Evolutionary conservation across 1,139 yeast species (phyloP), one percentile per base, ranked within the genome.

Genomic region (Geotrichum histeridarum): DNA sequence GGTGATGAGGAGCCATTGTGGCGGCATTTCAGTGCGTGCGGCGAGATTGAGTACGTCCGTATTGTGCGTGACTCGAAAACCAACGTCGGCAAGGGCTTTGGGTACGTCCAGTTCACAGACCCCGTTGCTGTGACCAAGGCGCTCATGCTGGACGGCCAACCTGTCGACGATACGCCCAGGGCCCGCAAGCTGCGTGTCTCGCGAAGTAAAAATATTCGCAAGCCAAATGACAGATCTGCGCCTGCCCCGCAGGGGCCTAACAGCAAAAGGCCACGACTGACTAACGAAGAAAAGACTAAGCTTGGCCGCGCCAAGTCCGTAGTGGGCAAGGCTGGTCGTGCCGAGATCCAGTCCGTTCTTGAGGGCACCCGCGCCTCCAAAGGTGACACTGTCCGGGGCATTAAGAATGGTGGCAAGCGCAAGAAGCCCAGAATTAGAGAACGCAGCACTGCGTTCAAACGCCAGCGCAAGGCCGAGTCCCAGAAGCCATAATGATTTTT

Each of bases 21-120:
- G 96, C 78, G 76, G 57, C 89, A 86, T 69, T 94, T 94, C 71
- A 37, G 39, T 14, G 62, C 68, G 2, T 77, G 84, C 61, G 90
- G 89, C 48, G 80, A 80, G 43, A 84, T 94, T 53, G 96, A 90
- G 68, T 84, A 88, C 59, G 97, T 91, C 30, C 81, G 99, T 68
- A 78, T 94, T 53, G 81, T 94, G 37, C 82, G 99, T 67, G 99
- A 94, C 69, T 73, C 95, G 17, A 88, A 88, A 71, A 93, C 98
- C 32, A 93, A 94, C 65, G 76, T 93, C 59, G 99, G 99, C 62
- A 94, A 93, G 72, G 99, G 99, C 4, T 91, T 94, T 74, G 99
- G 96, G 4, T 87, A 90, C 69, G 90, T 94, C 36, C 98, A 93
- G 71, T 94, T 91, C 73, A 80, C 77, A 59, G 96, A 91, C 70